Percentiles rank a stretch among this genome's conserved stretches.
phyloP scores from a whole-genome alignment of 805 yeast genomes.

The Lachancea thermotolerans region DNA sequence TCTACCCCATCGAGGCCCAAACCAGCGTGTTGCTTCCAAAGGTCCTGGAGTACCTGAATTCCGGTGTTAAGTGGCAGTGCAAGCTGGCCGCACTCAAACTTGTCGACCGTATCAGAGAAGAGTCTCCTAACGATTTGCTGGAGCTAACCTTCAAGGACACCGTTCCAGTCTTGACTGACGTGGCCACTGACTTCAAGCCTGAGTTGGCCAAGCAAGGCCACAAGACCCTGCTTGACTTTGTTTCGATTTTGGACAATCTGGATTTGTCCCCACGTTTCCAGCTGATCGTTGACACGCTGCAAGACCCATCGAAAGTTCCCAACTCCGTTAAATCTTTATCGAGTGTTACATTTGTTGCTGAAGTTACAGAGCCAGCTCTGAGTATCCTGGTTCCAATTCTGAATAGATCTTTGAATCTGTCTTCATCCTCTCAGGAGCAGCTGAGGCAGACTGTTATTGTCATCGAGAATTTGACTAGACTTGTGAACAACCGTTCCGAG shows the following conservation, averaged over 20 bases:
- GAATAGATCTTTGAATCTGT: constrained; percentile 76
- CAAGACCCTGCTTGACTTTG: constrained; percentile 60
- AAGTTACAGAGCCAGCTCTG: constrained; percentile 93
- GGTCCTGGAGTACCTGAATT: constrained; percentile 59
- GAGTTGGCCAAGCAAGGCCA: constrained; percentile 85
- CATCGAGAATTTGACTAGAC: constrained; percentile 89
- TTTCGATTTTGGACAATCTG: constrained; percentile 81
- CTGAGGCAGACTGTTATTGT: constrained; percentile 95
- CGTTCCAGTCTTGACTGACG: constrained; percentile 80
- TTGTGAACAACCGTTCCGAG: constrained; percentile 89
- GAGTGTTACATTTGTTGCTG: constrained; percentile 95
- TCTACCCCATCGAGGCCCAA: constrained; percentile 71
- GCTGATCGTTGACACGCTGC: constrained; percentile 77
- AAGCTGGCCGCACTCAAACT: constrained; percentile 72
- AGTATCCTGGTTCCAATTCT: constrained; percentile 87
- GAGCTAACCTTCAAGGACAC: constrained; percentile 73
- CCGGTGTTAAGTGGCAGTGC: constrained; percentile 87
- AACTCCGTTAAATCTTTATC: constrained; percentile 83
- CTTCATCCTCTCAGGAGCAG: constrained; percentile 88
- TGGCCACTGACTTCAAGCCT: constrained; percentile 93
- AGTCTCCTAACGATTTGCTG: constrained; percentile 76
- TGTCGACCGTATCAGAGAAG: constrained; percentile 68
- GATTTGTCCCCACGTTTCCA: constrained; percentile 85
- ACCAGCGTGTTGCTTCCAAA: constrained; percentile 62
- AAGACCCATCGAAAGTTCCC: constrained; percentile 83